These are phyloP conservation scores for Saksenaea oblongispora DNA, from an alignment of 371 early-diverging fungal species.

Conservation along the genomic window DNA sequence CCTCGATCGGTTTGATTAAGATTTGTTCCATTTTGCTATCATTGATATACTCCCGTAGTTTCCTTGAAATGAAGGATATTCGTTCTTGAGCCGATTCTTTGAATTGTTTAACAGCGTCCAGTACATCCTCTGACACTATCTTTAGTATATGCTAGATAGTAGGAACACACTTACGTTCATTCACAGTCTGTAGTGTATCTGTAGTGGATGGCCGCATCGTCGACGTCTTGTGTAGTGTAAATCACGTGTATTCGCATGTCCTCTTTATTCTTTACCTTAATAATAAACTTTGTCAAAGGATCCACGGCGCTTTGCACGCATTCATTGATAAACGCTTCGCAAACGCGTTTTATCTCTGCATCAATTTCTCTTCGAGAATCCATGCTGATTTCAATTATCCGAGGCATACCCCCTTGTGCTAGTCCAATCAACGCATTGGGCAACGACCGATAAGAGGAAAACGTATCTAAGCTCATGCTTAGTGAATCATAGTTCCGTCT, in stretches of 20 bases:
- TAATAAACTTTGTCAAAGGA: slow-evolving; percentile 66
- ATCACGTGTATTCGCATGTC: slow-evolving; percentile 21
- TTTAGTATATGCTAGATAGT: neutral
- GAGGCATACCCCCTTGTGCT: slow-evolving; percentile 62
- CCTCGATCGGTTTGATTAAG: slow-evolving; percentile 73
- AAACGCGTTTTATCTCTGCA: slow-evolving; percentile 67
- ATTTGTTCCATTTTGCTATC: slow-evolving; percentile 77
- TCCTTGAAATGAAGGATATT: slow-evolving; percentile 55
- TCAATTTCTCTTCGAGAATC: slow-evolving; percentile 71
- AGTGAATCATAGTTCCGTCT: neutral
- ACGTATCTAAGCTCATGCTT: slow-evolving; percentile 22
- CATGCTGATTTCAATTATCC: slow-evolving; percentile 56
- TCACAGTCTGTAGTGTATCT: slow-evolving; percentile 15
- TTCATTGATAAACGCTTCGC: slow-evolving; percentile 76
- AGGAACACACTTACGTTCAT: slow-evolving; percentile 10
- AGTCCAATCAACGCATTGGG: slow-evolving; percentile 53
- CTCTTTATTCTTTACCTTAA: slow-evolving; percentile 53
- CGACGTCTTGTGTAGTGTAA: slow-evolving; percentile 30
- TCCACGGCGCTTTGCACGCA: slow-evolving; percentile 65
- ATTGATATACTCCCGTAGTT: slow-evolving; percentile 71
- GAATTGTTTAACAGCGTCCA: slow-evolving; percentile 40
- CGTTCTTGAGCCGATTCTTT: slow-evolving; percentile 55
- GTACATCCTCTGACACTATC: slow-evolving; percentile 7
- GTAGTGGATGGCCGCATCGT: slow-evolving; percentile 18
- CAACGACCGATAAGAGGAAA: slow-evolving; percentile 40